Conservation (phyloP, 2,329 filamentous ascomycete species). For the Scedosporium boydii region DNA sequence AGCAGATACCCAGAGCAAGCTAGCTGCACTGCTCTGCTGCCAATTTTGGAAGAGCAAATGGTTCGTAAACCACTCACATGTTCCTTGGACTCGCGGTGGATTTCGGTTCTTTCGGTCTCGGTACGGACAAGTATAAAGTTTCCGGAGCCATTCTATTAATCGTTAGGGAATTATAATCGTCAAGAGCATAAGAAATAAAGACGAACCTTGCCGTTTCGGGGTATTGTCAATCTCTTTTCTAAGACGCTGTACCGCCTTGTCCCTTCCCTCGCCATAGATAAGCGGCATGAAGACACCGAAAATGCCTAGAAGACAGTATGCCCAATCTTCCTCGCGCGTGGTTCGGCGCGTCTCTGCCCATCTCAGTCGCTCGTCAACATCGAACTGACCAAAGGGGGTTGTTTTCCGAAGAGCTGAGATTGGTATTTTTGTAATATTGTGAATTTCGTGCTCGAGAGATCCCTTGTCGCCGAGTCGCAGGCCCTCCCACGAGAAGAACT, state of each 20-base stretch:
- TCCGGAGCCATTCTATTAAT: background rate
- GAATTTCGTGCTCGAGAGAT: conserved; percentile 13
- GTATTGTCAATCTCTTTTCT: conserved; percentile 20
- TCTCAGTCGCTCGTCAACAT: conserved; percentile 9
- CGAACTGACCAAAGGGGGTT: conserved; percentile 6
- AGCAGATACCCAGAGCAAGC: conserved; percentile 25
- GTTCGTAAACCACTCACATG: conserved; percentile 13
- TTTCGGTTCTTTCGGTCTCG: conserved; percentile 17
- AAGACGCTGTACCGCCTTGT: conserved; percentile 20
- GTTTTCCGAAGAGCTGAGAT: conserved; percentile 8
- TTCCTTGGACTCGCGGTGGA: conserved; percentile 20
- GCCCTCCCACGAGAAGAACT: conserved; percentile 14
- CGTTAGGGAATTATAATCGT: no score
- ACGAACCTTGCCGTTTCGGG: no score
- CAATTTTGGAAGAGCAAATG: conserved; percentile 12
- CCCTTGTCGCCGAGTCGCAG: conserved; percentile 13
- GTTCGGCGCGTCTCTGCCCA: conserved; percentile 12
- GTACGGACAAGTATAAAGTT: background rate
- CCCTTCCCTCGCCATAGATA: conserved; percentile 10
- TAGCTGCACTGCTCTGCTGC: conserved; percentile 10
- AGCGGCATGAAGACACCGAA: conserved; percentile 12
- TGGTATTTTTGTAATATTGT: conserved; percentile 14
- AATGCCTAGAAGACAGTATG: conserved; percentile 12
- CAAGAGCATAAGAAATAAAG: no score
- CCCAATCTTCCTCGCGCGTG: conserved; percentile 9